Percentiles rank a stretch among this genome's conserved stretches.
Conservation (phyloP, 495 filamentous ascomycete species). For the Daldinia vernicosa region DNA sequence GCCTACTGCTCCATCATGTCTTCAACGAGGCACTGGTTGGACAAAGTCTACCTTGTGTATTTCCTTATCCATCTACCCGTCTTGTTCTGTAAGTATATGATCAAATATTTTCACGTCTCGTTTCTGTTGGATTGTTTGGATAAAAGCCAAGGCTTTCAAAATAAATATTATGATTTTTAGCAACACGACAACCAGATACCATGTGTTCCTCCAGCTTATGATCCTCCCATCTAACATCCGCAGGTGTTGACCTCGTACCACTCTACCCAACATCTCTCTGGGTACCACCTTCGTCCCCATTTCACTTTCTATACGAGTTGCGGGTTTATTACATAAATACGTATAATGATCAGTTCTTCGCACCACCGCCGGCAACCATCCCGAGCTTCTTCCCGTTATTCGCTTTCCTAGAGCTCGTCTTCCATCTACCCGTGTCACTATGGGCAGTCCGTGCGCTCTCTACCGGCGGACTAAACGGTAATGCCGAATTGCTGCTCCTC, state of each 20-base stretch:
- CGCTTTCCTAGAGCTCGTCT: slow-evolving; percentile 72
- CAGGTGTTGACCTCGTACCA: slow-evolving; percentile 72
- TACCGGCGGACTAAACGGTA: slow-evolving; percentile 52
- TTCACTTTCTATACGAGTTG: slow-evolving; percentile 59
- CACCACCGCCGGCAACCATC: slow-evolving; percentile 58
- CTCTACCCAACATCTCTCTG: slow-evolving; percentile 68
- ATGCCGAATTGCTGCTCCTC: slow-evolving; percentile 70
- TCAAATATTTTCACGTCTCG: too few relatives aligned
- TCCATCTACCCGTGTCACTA: slow-evolving; percentile 72
- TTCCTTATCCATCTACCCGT: slow-evolving; percentile 74
- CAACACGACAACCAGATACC: neutral
- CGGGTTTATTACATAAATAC: slow-evolving; percentile 71
- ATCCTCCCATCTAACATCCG: slow-evolving; percentile 16
- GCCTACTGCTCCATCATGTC: slow-evolving; percentile 36
- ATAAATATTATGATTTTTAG: too few relatives aligned
- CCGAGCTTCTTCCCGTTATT: slow-evolving; percentile 75
- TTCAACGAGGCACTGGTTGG: slow-evolving; percentile 47
- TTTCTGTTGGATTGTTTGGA: too few relatives aligned
- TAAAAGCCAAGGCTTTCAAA: too few relatives aligned
- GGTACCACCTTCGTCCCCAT: slow-evolving; percentile 49
- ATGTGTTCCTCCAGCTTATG: neutral
- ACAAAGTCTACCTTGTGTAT: slow-evolving; percentile 72
- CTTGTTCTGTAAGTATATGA: slow-evolving; percentile 66
- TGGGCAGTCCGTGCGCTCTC: slow-evolving; percentile 58
- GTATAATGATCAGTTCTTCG: slow-evolving; percentile 81